Evolutionary conservation across 306 rosid species (phyloP).

Genomic region (Rosa chinensis): DNA sequence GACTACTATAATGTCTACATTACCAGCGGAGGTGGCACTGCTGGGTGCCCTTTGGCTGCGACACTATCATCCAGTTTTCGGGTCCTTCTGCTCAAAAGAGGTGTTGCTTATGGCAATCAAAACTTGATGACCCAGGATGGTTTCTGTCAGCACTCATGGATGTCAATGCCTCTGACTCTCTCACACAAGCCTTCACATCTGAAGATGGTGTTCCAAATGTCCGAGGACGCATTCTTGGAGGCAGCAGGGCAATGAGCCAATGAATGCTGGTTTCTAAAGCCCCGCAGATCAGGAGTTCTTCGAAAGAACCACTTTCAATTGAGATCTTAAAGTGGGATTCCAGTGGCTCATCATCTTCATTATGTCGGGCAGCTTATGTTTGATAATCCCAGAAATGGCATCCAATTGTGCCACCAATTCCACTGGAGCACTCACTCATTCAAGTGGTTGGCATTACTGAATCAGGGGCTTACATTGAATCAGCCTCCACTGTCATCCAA

Average conservation of each 20-base stretch:
- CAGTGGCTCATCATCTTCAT: constrained; percentile 64
- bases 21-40: no score
- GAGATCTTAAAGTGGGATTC: constrained; percentile 67
- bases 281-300: no score
- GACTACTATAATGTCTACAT: no score
- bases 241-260: no score
- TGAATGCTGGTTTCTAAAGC: no score
- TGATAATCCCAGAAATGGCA: constrained; percentile 82
- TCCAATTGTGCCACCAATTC: constrained; percentile 42
- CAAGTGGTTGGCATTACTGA: constrained; percentile 79
- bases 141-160: constrained; percentile 38
- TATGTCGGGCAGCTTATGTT: constrained; percentile 71
- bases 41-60: no score
- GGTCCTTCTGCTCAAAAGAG: neutral
- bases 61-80: no score
- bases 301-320: constrained; percentile 18
- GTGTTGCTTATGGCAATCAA: no score
- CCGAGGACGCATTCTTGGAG: no score
- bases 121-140: constrained; percentile 73
- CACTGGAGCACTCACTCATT: constrained; percentile 73
- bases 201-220: constrained; percentile 37
- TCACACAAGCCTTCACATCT: constrained; percentile 64
- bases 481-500: constrained; percentile 71
- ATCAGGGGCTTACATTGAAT: constrained; percentile 70
- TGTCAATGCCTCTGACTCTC: constrained; percentile 41